Percentiles rank a stretch among this genome's conserved stretches.
These are phyloP conservation scores for Chaetomiaceae sp. DNA, from an alignment of 2,329 filamentous ascomycete species.

Conservation along the genomic window DNA sequence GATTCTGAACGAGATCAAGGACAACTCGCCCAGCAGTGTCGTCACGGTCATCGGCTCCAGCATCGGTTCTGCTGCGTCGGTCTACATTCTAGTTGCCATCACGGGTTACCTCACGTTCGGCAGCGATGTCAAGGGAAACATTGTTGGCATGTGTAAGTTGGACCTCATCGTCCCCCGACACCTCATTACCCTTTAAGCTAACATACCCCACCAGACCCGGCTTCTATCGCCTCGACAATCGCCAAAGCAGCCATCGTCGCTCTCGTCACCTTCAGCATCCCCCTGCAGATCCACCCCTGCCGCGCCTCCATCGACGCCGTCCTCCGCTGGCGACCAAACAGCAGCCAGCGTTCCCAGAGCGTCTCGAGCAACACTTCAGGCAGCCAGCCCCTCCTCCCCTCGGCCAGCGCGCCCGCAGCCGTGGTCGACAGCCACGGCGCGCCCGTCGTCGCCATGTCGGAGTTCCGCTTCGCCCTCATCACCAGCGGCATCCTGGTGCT, in stretches of 20 bases:
- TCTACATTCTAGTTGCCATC: constrained; percentile 88
- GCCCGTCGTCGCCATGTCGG: constrained; percentile 64
- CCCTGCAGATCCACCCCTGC: constrained; percentile 92
- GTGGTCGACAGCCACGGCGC: constrained; percentile 46
- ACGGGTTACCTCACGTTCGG: constrained; percentile 96
- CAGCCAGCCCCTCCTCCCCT: constrained; percentile 40
- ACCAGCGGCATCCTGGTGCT: constrained; percentile 80
- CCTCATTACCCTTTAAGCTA: neutral
- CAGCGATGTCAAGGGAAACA: constrained; percentile 83
- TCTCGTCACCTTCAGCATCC: constrained; percentile 93
- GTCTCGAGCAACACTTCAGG: constrained; percentile 40
- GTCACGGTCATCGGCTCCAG: constrained; percentile 75
- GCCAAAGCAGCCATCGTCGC: constrained; percentile 93
- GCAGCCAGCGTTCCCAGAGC: constrained; percentile 6
- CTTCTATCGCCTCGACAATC: constrained; percentile 79
- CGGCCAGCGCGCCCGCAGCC: constrained; percentile 12
- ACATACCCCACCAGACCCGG: constrained; percentile 46
- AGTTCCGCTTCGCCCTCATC: constrained; percentile 81
- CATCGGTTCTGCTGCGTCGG: constrained; percentile 79
- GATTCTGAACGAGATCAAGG: constrained; percentile 88
- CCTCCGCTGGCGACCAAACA: constrained; percentile 75
- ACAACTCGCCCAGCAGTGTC: constrained; percentile 72
- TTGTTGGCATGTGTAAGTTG: constrained; percentile 79
- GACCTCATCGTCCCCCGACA: no score
- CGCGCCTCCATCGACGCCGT: constrained; percentile 92